Percentiles rank a stretch among this genome's conserved stretches.
These are phyloP conservation scores for Fusarium cyanostomum DNA, from an alignment of 2,329 filamentous ascomycete species.

Conservation along the genomic window DNA sequence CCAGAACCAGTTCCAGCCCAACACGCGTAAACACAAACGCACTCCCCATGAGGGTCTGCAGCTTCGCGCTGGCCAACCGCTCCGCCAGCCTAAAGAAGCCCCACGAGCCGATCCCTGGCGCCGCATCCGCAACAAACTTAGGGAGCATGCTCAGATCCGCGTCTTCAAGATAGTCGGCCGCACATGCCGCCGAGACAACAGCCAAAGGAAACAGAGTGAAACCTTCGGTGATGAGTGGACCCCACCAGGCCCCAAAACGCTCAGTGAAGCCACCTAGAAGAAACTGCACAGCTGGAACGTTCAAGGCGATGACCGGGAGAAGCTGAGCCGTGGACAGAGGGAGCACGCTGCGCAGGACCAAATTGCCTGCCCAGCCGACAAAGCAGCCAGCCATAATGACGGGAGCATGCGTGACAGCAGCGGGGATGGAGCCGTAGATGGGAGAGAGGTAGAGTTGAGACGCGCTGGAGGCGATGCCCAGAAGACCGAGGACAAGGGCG, in stretches of 20 bases:
- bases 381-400: conserved; percentile 73
- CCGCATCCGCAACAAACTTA: conserved; percentile 67
- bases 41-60: conserved; percentile 66
- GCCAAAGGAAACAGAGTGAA: conserved; percentile 77
- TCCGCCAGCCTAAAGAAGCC: conserved; percentile 67
- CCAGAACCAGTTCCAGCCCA: conserved; percentile 75
- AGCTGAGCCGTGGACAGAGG: conserved; percentile 60
- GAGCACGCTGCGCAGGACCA: conserved; percentile 59
- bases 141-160: conserved; percentile 65
- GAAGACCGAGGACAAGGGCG: conserved; percentile 44
- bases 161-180: conserved; percentile 71
- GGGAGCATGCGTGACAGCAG: conserved; percentile 75
- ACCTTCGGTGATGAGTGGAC: conserved; percentile 78
- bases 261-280: conserved; percentile 74
- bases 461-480: conserved; percentile 72
- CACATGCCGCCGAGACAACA: conserved; percentile 69
- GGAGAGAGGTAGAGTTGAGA: conserved; percentile 83
- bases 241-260: conserved; percentile 72
- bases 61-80: conserved; percentile 49
- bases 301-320: conserved; percentile 78
- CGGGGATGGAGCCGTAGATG: conserved; percentile 86
- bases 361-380: conserved; percentile 75
- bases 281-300: conserved; percentile 77
- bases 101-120: conserved; percentile 73
- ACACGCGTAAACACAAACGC: conserved; percentile 74